phyloP scores from a whole-genome alignment of 2,329 filamentous ascomycete species.

The Teratosphaeria epicoccoides region DNA sequence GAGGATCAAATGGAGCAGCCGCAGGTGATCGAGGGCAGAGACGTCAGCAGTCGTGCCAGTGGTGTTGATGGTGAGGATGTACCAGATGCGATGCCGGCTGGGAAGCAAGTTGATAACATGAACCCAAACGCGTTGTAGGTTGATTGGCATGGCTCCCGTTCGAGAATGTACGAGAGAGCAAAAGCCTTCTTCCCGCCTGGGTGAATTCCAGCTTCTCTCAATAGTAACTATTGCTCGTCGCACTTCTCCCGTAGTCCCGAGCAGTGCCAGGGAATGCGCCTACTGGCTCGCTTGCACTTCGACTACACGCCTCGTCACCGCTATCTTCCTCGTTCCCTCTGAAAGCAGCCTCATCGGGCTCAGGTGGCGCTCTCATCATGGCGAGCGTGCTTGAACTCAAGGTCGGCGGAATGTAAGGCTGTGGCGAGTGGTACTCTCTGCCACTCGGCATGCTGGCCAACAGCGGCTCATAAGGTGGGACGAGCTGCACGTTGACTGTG shows the following conservation, averaged over 20 bases:
- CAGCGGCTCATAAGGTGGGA: slow-evolving; percentile 62
- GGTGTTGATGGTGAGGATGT: not conserved
- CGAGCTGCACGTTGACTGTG: slow-evolving; percentile 71
- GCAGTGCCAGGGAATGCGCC: slow-evolving; percentile 44
- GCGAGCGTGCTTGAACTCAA: slow-evolving; percentile 55
- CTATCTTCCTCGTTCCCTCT: slow-evolving; percentile 37
- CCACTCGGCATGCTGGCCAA: slow-evolving; percentile 76
- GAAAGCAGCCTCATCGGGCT: slow-evolving; percentile 33
- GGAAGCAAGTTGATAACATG: slow-evolving; percentile 8
- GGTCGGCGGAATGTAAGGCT: slow-evolving; percentile 54
- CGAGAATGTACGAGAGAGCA: not conserved
- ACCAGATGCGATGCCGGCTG: not conserved
- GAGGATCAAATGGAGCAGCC: slow-evolving; percentile 6
- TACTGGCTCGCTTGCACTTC: slow-evolving; percentile 23
- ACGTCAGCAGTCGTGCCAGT: slow-evolving; percentile 2
- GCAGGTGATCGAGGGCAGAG: slow-evolving; percentile 12
- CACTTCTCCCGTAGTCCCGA: slow-evolving; percentile 19
- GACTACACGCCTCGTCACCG: slow-evolving; percentile 30
- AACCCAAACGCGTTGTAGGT: slow-evolving; percentile 1
- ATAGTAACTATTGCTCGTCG: slow-evolving; percentile 23
- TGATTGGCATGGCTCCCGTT: not conserved
- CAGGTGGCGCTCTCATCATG: slow-evolving; percentile 47
- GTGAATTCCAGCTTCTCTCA: slow-evolving; percentile 6
- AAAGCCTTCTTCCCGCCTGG: not conserved
- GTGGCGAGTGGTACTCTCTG: slow-evolving; percentile 68